Conservation (phyloP, 2,329 filamentous ascomycete species). For the Cercospora nicotianae region DNA sequence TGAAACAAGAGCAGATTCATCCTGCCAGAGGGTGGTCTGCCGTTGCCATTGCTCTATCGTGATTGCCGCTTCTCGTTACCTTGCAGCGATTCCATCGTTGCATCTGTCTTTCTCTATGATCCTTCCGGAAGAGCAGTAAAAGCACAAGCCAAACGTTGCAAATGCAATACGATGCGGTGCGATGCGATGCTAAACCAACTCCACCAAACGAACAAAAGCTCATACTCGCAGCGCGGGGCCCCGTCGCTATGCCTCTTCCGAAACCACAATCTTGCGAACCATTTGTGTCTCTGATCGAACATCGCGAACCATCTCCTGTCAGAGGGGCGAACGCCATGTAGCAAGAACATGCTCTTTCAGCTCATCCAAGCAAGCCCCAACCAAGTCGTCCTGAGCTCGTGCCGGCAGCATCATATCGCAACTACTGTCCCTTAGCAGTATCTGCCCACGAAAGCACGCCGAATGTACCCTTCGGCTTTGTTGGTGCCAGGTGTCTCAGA, state of each 20-base stretch:
- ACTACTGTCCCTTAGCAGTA: constrained; percentile 14
- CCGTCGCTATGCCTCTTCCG: background rate
- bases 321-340: background rate
- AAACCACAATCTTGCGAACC: background rate
- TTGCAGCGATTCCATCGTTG: background rate
- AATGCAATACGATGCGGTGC: background rate
- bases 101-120: background rate
- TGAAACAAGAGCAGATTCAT: background rate
- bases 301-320: background rate
- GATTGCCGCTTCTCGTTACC: background rate
- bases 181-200: background rate
- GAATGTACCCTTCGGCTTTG: constrained; percentile 23
- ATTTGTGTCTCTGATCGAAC: background rate
- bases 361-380: background rate
- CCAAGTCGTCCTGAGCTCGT: background rate
- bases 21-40: background rate
- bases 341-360: background rate
- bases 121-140: background rate
- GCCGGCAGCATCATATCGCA: background rate
- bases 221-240: background rate
- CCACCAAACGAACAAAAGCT: background rate
- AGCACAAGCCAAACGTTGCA: background rate
- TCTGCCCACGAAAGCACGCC: constrained; percentile 21
- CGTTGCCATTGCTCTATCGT: background rate
- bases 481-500: constrained; percentile 23